Evolutionary conservation across 1,139 yeast species (phyloP), one percentile per base, ranked within the genome.

Genomic region (Yamadazyma atlantica): DNA sequence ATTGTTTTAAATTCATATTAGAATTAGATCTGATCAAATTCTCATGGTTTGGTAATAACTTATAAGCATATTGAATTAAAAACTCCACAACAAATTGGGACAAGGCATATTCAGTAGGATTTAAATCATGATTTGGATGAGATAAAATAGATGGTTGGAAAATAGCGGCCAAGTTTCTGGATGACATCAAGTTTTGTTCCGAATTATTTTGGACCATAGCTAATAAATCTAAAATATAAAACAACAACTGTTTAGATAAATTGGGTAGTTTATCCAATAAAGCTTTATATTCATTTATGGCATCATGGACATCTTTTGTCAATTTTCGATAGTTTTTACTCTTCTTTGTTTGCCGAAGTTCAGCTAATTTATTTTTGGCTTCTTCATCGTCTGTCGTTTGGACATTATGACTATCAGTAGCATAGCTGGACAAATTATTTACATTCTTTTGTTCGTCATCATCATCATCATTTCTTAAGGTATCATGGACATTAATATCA

Each of bases 71-170:
- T 49, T 85, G 92, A 41, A 92, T 86, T 64, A 92, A 74, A 50
- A 92, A 89, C 55, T 90, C 95, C 23, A 92, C 85, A 21, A 88
- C 96, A 9, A 82, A 74, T 50, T 92, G 88, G 2, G 96, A 86
- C 25, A 89, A 67, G 15, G 87, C 94, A 62, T 90, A 90, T 59
- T 92, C 97, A 26, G 81, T 85, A 1, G 97, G 97, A 36, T 84
- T 79, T 81, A 90, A 78, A 57, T 89, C 96, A 59, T 92, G 97
- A 50, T 74, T 77, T 5, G 97, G 96, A 57, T 92, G 97, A 2
- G 95, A 85, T 35, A 94, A 69, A 13, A 94, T 80, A 15, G 96
- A 85, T 2, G 98, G 98, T 62, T 92, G 98, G 65, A 94, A 92
- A 43, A 92, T 87, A 2, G 97, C 96, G 0, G 97, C 96, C 48